A percentile compares a stretch with the other conserved stretches of the same genome.
Evolutionary conservation across 345 rosid species (phyloP).

Genomic region (Balakata baccata): DNA sequence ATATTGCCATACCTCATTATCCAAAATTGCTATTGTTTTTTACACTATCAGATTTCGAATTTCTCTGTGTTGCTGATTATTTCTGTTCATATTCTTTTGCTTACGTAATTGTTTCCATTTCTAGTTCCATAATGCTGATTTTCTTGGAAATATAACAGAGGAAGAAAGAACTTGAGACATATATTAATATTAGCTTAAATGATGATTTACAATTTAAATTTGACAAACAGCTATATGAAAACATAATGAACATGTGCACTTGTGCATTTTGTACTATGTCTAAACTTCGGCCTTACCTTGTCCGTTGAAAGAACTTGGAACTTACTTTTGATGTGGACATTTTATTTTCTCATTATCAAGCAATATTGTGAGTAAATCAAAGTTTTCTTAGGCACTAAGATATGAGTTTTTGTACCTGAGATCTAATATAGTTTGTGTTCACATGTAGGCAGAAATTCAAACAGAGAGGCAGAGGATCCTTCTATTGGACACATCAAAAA

Average conservation of each 20-base stretch:
- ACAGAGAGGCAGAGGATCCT: slow-evolving; percentile 89
- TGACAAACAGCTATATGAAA: no score
- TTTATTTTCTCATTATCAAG: not conserved
- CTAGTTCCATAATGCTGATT: not conserved
- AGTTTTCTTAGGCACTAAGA: not conserved
- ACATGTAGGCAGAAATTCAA: slow-evolving; percentile 85
- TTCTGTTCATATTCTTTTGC: no score
- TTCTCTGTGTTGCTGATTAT: not conserved
- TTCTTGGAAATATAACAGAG: no score
- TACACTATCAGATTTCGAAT: not conserved
- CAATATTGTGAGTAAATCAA: not conserved
- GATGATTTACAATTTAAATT: no score
- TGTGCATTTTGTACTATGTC: no score
- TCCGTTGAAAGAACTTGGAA: no score
- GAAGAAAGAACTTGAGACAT: no score
- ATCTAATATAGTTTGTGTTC: not conserved
- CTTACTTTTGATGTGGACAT: no score
- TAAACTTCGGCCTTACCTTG: no score
- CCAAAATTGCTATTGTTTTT: not conserved
- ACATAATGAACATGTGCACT: no score
- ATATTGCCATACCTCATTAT: not conserved
- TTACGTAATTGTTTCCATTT: not conserved
- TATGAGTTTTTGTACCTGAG: not conserved
- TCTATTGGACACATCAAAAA: slow-evolving; percentile 78
- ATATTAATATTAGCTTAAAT: no score